Conservation (phyloP, 2,329 filamentous ascomycete species). For the Xylariaceae sp. region DNA sequence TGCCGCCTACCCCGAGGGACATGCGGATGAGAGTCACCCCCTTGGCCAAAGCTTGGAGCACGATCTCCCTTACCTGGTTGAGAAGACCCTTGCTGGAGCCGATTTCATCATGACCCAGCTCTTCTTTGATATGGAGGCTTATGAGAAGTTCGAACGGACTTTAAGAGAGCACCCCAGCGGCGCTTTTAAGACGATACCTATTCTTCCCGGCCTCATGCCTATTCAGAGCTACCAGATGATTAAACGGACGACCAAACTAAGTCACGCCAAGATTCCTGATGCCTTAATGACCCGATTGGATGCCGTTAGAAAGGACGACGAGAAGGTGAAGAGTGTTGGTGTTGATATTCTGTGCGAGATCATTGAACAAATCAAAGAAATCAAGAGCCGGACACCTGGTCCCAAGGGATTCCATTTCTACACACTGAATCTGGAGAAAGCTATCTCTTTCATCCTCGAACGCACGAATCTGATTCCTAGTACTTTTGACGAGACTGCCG, state of each 20-base stretch:
- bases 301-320: slow-evolving; percentile 70
- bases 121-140: slow-evolving; percentile 86
- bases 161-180: slow-evolving; percentile 78
- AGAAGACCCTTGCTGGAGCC: slow-evolving; percentile 85
- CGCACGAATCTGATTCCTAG: slow-evolving; percentile 68
- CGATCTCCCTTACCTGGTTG: slow-evolving; percentile 82
- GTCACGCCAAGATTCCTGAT: slow-evolving; percentile 75
- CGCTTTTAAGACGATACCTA: slow-evolving; percentile 77
- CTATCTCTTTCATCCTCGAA: slow-evolving; percentile 88
- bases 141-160: slow-evolving; percentile 69
- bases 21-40: slow-evolving; percentile 85
- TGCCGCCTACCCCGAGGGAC: slow-evolving; percentile 90
- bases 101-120: slow-evolving; percentile 99
- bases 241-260: slow-evolving; percentile 87
- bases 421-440: slow-evolving; percentile 92
- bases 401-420: slow-evolving; percentile 93
- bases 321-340: slow-evolving; percentile 72
- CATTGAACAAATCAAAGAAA: slow-evolving; percentile 67
- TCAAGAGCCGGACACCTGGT: slow-evolving; percentile 51
- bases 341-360: slow-evolving; percentile 82
- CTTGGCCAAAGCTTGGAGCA: slow-evolving; percentile 62
- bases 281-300: slow-evolving; percentile 65
- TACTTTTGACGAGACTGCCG: slow-evolving; percentile 45
- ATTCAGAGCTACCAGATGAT: slow-evolving; percentile 97
- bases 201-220: slow-evolving; percentile 94